Percentiles rank a stretch among this genome's conserved stretches.
These are phyloP conservation scores for Boletus huronensis DNA, from an alignment of 768 basidiomycete species.

Conservation along the genomic window DNA sequence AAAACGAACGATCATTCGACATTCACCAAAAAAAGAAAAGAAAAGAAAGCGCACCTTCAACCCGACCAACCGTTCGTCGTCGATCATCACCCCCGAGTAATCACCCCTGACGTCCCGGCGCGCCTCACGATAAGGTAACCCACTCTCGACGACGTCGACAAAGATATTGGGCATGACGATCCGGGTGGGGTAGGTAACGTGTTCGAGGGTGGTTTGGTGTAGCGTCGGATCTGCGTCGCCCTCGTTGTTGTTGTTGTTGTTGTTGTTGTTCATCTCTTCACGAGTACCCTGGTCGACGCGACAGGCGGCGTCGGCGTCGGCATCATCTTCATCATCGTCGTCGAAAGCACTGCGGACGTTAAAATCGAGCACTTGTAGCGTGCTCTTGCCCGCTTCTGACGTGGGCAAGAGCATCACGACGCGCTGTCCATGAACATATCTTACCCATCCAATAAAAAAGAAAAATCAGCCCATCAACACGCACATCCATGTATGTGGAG, in stretches of 20 bases:
- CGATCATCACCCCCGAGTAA: slow-evolving; percentile 43
- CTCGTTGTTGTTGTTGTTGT: no score
- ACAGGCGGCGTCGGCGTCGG: no score
- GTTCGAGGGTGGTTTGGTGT: background rate
- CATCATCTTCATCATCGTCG: background rate
- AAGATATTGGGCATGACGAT: slow-evolving; percentile 23
- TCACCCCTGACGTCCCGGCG: slow-evolving; percentile 19
- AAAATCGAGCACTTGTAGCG: slow-evolving; percentile 31
- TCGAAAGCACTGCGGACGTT: slow-evolving; percentile 17
- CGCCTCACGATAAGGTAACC: slow-evolving; percentile 32
- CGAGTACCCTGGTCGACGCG: background rate
- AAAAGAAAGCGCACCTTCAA: slow-evolving; percentile 33
- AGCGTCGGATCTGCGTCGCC: background rate
- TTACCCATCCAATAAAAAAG: slow-evolving; percentile 12
- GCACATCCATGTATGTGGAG: no score
- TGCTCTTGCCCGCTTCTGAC: slow-evolving; percentile 5
- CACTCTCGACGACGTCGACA: slow-evolving; percentile 22
- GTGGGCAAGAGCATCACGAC: slow-evolving; percentile 29
- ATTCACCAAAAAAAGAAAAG: no score
- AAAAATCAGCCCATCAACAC: background rate
- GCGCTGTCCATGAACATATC: slow-evolving; percentile 43
- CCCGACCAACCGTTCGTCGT: slow-evolving; percentile 40
- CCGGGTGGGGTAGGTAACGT: slow-evolving; percentile 10
- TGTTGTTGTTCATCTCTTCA: background rate
- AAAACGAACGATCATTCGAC: no score